Conservation (phyloP, 2,329 filamentous ascomycete species). For the Massarina eburnea region DNA sequence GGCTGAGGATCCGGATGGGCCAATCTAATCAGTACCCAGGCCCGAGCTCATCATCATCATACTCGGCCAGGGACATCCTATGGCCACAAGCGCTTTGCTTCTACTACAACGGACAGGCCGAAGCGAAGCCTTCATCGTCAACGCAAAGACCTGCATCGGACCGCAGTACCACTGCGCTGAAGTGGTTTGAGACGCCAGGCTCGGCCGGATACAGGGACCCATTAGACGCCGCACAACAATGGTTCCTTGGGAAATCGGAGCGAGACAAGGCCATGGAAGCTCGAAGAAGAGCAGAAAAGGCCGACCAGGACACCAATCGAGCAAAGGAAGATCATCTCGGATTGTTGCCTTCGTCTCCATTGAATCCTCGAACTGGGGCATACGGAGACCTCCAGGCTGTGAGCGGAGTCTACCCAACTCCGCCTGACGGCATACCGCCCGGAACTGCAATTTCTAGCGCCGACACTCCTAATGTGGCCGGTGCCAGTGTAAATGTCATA, state of each 20-base stretch:
- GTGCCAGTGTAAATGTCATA: conserved; percentile 27
- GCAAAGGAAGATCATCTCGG: conserved; percentile 32
- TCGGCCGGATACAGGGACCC: conserved; percentile 39
- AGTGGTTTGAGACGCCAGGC: conserved; percentile 34
- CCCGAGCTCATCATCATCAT: conserved; percentile 15
- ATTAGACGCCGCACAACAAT: conserved; percentile 38
- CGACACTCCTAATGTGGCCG: conserved; percentile 33
- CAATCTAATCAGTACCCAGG: conserved; percentile 9
- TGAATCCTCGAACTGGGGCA: conserved; percentile 35
- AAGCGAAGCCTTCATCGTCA: not conserved
- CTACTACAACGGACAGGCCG: conserved; percentile 15
- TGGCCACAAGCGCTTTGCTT: conserved; percentile 43
- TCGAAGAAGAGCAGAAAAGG: conserved; percentile 47
- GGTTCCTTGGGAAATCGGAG: conserved; percentile 39
- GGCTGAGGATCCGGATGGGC: conserved; percentile 35
- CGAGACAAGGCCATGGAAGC: conserved; percentile 40
- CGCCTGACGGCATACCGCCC: conserved; percentile 41
- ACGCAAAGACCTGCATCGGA: not conserved
- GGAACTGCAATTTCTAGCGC: conserved; percentile 27
- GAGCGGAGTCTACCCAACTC: conserved; percentile 45
- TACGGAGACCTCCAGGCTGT: conserved; percentile 42
- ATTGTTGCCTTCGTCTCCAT: conserved; percentile 40
- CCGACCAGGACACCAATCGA: conserved; percentile 49
- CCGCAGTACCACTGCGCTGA: conserved; percentile 15
- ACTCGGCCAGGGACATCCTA: conserved; percentile 30